Base-by-base conservation (phyloP, 1,284 basidiomycete genomes). In the Trichosporon inkin region DNA sequence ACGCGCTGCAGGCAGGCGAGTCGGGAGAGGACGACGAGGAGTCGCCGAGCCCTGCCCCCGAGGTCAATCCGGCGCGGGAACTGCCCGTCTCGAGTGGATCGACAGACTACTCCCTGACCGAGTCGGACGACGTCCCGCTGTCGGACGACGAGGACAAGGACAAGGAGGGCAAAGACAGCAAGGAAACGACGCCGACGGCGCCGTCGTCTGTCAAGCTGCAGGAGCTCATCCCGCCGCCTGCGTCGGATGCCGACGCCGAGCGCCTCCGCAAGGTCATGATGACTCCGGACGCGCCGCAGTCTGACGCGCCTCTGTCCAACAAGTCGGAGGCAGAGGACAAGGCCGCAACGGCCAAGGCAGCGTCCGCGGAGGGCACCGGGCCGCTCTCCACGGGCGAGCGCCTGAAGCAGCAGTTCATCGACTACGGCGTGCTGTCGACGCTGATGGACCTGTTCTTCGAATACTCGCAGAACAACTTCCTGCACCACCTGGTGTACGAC, bases 401-500 rank as follows among this genome's bases (percentile, higher is more conserved):
- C 62, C 81, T 94, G 67, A 96, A 95, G 77, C 82, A 83, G 64
- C 80, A 83, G 56, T 89, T 92, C 70, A 75, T 93, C 63, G 82
- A 90, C 20, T 80, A 86, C 41, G 83, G 85, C 53, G 84, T 95
- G 1, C 78, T 92, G 37, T 82, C 84, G 0, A 87, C 85, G 5
- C 79, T 95, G 61, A 80, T 95, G 67, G 88, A 93, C 68, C 81
- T 98, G 39, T 98, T 99, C 81, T 97, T 98, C 75, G 86, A 90
- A 62, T 96, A 89, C 70, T 92, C 93, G 0, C 93, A 92, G 88
- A 98, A 99, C 80, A 98, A 99, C 74, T 98, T 99, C 75, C 80
- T 99, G 41, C 96, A 99, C 76, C 94, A 92, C 70, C 89, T 95
- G 14, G 92, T 97, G 16, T 99, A 99, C 74, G 96, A 99, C 76